phyloP scores from a whole-genome alignment of 1,139 yeast genomes.

The Scheffersomyces lignicola region DNA sequence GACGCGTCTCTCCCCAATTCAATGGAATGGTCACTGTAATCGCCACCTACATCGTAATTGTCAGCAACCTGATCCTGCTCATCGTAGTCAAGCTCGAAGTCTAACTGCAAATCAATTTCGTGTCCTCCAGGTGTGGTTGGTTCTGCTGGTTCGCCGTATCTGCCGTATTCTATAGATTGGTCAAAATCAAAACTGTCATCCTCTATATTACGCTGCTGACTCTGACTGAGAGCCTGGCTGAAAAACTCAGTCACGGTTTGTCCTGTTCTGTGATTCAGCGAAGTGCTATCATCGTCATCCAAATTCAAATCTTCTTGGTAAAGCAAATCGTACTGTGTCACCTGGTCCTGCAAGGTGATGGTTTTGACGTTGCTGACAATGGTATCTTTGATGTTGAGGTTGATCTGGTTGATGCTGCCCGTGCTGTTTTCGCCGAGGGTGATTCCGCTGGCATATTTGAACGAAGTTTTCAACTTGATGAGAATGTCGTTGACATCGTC shows the following conservation, averaged over 20 bases:
- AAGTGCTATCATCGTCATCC: conserved; percentile 34
- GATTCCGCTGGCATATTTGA: conserved; percentile 45
- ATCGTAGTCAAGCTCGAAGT: conserved; percentile 48
- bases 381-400: conserved; percentile 50
- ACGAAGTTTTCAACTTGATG: conserved; percentile 71
- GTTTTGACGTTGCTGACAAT: conserved; percentile 55
- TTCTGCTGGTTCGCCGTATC: conserved; percentile 28
- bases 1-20: conserved; percentile 50
- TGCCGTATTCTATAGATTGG: conserved; percentile 60
- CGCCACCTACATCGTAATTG: conserved; percentile 14
- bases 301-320: conserved; percentile 64
- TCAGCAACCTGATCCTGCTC: conserved; percentile 15
- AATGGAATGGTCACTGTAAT: conserved; percentile 35
- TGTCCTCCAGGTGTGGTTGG: conserved; percentile 15
- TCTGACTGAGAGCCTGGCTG: conserved; percentile 11
- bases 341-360: conserved; percentile 70
- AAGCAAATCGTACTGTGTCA: conserved; percentile 74
- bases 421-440: conserved; percentile 28
- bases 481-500: conserved; percentile 86
- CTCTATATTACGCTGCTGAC: conserved; percentile 10
- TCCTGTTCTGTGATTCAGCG: not conserved
- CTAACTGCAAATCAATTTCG: conserved; percentile 48
- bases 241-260: conserved; percentile 10
- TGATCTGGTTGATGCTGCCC: conserved; percentile 22
- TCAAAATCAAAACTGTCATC: conserved; percentile 30